Evolutionary conservation across 2,329 filamentous ascomycete genomes (phyloP).

Genomic region (Clonostachys sp.): DNA sequence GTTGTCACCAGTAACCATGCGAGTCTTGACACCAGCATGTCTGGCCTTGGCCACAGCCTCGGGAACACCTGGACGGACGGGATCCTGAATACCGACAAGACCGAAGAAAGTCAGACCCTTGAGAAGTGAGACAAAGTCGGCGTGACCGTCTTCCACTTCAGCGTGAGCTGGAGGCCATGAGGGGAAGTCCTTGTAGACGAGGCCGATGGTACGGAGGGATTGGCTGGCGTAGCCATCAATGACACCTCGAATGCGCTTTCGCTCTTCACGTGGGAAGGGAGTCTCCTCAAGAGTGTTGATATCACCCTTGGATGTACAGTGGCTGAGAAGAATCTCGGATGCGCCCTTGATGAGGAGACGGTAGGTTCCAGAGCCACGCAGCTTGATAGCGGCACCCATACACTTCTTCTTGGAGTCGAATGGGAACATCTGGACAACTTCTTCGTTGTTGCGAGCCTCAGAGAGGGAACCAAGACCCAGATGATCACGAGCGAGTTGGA

Average conservation of each 20-base stretch:
- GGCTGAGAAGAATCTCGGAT: conserved; percentile 47
- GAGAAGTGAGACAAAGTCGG: conserved; percentile 49
- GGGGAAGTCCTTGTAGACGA: conserved; percentile 69
- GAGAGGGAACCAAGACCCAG: conserved; percentile 42
- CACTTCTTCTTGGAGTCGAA: conserved; percentile 52
- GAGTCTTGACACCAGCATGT: conserved; percentile 60
- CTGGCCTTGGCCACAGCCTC: conserved; percentile 59
- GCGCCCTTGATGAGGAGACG: conserved; percentile 51
- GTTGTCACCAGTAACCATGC: conserved; percentile 54
- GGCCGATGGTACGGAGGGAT: conserved; percentile 69
- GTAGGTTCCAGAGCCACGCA: conserved; percentile 31
- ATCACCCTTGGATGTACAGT: conserved; percentile 43
- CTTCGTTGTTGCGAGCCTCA: conserved; percentile 38
- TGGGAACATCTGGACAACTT: conserved; percentile 44
- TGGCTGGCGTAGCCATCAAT: conserved; percentile 58
- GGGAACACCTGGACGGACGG: conserved; percentile 57
- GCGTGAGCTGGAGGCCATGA: conserved; percentile 64
- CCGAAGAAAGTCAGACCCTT: conserved; percentile 31
- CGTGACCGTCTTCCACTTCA: conserved; percentile 55
- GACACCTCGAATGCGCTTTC: conserved; percentile 44
- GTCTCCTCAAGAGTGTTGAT: conserved; percentile 19
- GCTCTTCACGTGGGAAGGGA: conserved; percentile 32
- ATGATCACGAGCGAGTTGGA: conserved; percentile 43
- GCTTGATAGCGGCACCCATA: conserved; percentile 49
- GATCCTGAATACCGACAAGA: conserved; percentile 62